phyloP scores from a whole-genome alignment of 768 basidiomycete genomes.

The Leccinum broughii region DNA sequence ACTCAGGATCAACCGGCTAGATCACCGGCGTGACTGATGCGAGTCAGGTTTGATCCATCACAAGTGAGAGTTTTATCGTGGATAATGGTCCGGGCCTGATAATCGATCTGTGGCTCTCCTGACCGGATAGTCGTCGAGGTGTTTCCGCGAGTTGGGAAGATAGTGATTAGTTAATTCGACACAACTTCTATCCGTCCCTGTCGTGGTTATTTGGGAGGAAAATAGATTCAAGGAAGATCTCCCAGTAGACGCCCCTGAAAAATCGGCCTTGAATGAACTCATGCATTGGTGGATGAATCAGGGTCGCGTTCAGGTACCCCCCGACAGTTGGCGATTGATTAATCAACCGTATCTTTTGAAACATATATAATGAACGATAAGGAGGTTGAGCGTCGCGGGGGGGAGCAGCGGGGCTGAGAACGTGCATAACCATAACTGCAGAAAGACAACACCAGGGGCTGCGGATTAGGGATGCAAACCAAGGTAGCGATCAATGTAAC shows the following conservation, averaged over 20 bases:
- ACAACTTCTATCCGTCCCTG: slow-evolving; percentile 28
- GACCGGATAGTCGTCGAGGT: slow-evolving; percentile 12
- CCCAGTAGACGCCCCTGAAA: slow-evolving; percentile 17
- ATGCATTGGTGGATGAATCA: slow-evolving; percentile 23
- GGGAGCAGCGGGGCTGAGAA: background rate
- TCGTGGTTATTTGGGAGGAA: slow-evolving; percentile 14
- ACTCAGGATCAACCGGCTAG: background rate
- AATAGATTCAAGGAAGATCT: slow-evolving; percentile 26
- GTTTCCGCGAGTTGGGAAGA: slow-evolving; percentile 23
- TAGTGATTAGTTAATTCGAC: slow-evolving; percentile 8
- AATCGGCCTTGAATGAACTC: slow-evolving; percentile 25
- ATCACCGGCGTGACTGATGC: background rate
- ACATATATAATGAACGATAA: background rate
- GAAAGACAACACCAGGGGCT: background rate
- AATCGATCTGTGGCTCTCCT: slow-evolving; percentile 2
- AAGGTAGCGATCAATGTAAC: slow-evolving; percentile 11
- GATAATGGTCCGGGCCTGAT: background rate
- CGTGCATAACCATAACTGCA: background rate
- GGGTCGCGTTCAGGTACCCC: slow-evolving; percentile 27
- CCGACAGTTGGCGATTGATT: slow-evolving; percentile 14
- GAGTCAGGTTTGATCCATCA: slow-evolving; percentile 9
- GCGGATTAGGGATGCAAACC: background rate
- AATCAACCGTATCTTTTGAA: slow-evolving; percentile 4
- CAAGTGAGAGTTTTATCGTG: background rate
- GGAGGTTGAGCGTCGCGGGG: background rate